Evolutionary conservation across 225 moss, liverwort and hornwort genomes (phyloP), one percentile per base, ranked within the genome.

Genomic region (Ulota crispa): DNA sequence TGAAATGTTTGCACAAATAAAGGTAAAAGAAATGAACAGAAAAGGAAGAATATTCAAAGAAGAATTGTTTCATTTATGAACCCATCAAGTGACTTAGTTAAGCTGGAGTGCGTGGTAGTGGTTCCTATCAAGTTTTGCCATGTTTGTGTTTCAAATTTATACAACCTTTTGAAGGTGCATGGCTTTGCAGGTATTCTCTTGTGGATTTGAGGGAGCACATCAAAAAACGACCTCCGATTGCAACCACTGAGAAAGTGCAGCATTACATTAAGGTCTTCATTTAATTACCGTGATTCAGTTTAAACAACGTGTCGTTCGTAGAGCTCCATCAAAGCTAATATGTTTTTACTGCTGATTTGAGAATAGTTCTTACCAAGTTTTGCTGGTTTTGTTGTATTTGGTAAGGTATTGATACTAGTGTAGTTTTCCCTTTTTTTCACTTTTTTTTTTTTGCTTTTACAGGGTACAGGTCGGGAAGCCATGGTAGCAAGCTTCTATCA

Each of bases 201-300:
- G 79, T 89, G 63, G 90, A 89, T 80, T 78, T 97, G 79, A 92
- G 97, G 81, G 91, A 91, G 78, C 97, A 97, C 80, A 97, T 97
- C 14, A 95, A 88, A 81, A 97, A 97, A 85, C 80, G 97, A 80
- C 97, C 97, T 21, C 93, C 95, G 59, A 81, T 97, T 80, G 97
- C 97, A 75, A 94, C 95, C 66, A 92, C 95, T 64, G 95, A 97
- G 89, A 95, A 97, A 92, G 97, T 97, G 67, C 95, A 95, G 80
- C 95, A 82, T 36, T 95, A 87, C 71, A 81, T 95, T 9, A 88
- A 88, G 87, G 93, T 89, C 57, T n/a, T 15, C 13, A 57, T 64
- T 47, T 52, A 60, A 41, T 19, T 34, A 54, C 56, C 63, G 27
- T 36, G 43, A 72, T n/a, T 53, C 20, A 45, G 47, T 69, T 6